These are phyloP conservation scores for Cytospora schulzeri DNA, from an alignment of 2,329 filamentous ascomycete genomes.

Conservation along the genomic window DNA sequence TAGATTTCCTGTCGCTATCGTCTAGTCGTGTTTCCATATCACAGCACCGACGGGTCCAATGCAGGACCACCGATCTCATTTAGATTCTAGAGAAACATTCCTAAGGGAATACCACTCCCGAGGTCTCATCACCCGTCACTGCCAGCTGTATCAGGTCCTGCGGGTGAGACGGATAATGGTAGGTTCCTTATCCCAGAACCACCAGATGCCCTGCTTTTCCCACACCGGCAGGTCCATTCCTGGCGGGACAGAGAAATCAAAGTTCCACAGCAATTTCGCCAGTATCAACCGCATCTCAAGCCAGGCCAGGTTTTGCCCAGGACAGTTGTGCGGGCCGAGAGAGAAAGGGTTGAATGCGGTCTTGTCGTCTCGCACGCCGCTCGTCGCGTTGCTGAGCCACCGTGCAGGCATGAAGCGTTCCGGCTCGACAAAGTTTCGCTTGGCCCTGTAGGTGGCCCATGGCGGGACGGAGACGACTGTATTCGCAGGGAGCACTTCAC, in stretches of 20 bases:
- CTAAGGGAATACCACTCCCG: no score
- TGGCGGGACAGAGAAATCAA: constrained; percentile 9
- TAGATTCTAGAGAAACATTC: no score
- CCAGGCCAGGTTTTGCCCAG: constrained; percentile 15
- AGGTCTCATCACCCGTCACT: neutral
- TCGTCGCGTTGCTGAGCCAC: constrained; percentile 6
- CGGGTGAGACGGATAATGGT: constrained; percentile 11
- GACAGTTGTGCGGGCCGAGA: constrained; percentile 18
- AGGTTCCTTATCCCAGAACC: constrained; percentile 19
- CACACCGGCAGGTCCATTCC: constrained; percentile 7
- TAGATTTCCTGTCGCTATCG: no score
- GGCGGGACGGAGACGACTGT: constrained; percentile 15
- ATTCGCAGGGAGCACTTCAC: constrained; percentile 3
- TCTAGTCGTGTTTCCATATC: no score
- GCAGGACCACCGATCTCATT: no score
- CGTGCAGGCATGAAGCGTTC: constrained; percentile 14
- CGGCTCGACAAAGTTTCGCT: constrained; percentile 15
- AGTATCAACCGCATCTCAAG: constrained; percentile 16
- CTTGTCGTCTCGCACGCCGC: constrained; percentile 4
- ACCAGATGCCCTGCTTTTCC: constrained; percentile 16
- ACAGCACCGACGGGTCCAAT: no score
- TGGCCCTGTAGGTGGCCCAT: constrained; percentile 13
- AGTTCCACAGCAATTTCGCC: constrained; percentile 7
- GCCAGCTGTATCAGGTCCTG: neutral
- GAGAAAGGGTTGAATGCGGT: constrained; percentile 12